Base-by-base conservation (phyloP, 2,329 filamentous ascomycete genomes). In the Fusarium chuoi region DNA sequence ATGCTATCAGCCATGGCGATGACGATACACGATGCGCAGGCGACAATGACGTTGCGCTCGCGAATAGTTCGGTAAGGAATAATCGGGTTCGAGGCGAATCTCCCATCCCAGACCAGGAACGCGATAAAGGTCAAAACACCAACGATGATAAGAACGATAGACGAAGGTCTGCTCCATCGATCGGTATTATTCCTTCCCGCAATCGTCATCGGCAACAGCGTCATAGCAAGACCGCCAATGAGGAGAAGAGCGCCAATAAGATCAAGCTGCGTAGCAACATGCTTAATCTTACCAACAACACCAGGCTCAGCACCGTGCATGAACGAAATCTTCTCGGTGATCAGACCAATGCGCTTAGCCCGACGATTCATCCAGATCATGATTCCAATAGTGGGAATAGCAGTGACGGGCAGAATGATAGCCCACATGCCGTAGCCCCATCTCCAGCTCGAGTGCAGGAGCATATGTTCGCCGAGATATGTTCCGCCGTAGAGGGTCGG, bases 1-100 rank as follows among this genome's bases (percentile, higher is more conserved):
- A 75, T 59, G 3, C 72, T 75, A 8, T 75, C 72, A 6, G 72
- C 72, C 72, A 73, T 75, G 3, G 72, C 68, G 10, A 75, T 75
- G 3, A 70, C 55, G 1, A 66, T 67, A 0, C 70, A 73, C 0
- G 72, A 75, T 4, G 46, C 73, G 15, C 72, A 75, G 1, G 72
- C 72, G 7, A 75, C 33, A 4, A 75, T 48, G 30, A 75, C 72
- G 2, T 75, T 75, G 30, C 73, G 72, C 18, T 75, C 72, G 1
- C 58, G 58, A 12, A 75, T 73, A 1, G 73, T 75, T 4, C 72
- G 69, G 18, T 75, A 75, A 0, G 73, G 73, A 11, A 74, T 74
- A 7, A 74, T 69, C 0, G 71, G 71, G 4, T 72, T 74, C 0
- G 71, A 57, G 1, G 71, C 71, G 6, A 65, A 74, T 6, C 35